Percentiles rank a stretch among this genome's conserved stretches.
These are phyloP conservation scores for Neonectria magnoliae DNA, from an alignment of 2,329 filamentous ascomycete species.

Conservation along the genomic window DNA sequence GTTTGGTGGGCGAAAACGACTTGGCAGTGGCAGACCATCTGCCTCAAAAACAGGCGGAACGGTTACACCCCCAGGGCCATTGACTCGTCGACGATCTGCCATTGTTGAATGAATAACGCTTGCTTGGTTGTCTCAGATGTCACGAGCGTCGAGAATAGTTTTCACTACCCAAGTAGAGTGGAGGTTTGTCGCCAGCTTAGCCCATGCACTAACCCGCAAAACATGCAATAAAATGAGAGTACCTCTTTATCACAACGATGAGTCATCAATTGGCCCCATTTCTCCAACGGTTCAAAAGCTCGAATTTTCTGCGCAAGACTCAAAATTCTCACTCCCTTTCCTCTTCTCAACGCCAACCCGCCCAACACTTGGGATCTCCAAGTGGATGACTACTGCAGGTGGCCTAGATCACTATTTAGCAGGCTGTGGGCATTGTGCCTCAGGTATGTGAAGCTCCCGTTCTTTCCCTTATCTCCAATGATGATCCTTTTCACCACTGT, in stretches of 20 bases:
- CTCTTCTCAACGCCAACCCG: constrained; percentile 29
- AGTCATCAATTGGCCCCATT: constrained; percentile 36
- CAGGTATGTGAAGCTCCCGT: constrained; percentile 36
- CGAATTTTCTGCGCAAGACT: constrained; percentile 34
- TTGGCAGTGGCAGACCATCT: constrained; percentile 53
- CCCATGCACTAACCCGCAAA: neutral
- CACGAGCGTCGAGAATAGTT: constrained; percentile 27
- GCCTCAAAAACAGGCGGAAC: constrained; percentile 76
- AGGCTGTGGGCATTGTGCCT: constrained; percentile 6
- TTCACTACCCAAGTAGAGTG: constrained; percentile 24
- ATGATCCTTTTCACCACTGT: constrained; percentile 68
- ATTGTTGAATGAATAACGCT: constrained; percentile 54
- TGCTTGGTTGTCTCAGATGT: constrained; percentile 5
- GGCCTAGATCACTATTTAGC: neutral
- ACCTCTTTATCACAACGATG: constrained; percentile 24
- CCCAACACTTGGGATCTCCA: neutral
- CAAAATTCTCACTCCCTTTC: neutral
- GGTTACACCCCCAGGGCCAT: constrained; percentile 84
- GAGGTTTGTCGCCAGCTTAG: neutral
- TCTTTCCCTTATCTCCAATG: constrained; percentile 48
- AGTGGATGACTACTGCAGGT: neutral
- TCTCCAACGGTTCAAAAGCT: constrained; percentile 17
- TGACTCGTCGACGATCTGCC: constrained; percentile 89
- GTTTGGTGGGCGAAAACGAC: constrained; percentile 70
- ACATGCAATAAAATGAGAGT: constrained; percentile 20